Conservation (phyloP, 495 filamentous ascomycete genomes). For the Aspergillus wentii region DNA sequence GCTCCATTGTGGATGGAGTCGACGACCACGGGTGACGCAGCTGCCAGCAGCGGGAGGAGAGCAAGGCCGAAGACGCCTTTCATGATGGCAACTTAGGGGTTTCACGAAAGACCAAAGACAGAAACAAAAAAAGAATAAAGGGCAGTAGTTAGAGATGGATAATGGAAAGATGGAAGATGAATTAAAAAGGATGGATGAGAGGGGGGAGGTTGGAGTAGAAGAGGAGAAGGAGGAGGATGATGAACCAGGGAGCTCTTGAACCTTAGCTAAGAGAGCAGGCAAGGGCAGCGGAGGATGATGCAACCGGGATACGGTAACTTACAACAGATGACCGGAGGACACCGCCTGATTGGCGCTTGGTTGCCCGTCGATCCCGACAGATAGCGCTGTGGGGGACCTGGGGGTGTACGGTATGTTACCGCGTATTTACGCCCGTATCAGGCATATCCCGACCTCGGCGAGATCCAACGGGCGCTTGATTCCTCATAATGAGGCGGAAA, state of each 20-base stretch:
- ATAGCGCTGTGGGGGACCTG: constrained; percentile 15
- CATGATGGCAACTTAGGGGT: constrained; percentile 58
- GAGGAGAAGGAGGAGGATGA: constrained; percentile 29
- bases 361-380: constrained; percentile 22
- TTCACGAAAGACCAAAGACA: constrained; percentile 20
- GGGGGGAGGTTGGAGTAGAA: constrained; percentile 35
- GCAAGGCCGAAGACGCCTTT: constrained; percentile 63
- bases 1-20: constrained; percentile 80
- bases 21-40: constrained; percentile 71
- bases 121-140: constrained; percentile 17
- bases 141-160: constrained; percentile 15
- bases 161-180: constrained; percentile 19
- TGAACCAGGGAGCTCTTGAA: constrained; percentile 22
- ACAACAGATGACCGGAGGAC: constrained; percentile 21
- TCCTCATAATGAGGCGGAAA: too few relatives aligned
- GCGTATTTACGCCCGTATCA: too few relatives aligned
- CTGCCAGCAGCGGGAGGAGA: constrained; percentile 59
- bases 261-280: constrained; percentile 16
- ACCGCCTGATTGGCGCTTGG: constrained; percentile 18
- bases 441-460: too few relatives aligned
- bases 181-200: constrained; percentile 26
- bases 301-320: constrained; percentile 36
- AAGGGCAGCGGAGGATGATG: constrained; percentile 32
- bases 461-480: too few relatives aligned
- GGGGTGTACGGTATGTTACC: constrained; percentile 5